Percentiles rank a stretch among this genome's conserved stretches.
These are phyloP conservation scores for Trichosporon asahii DNA, from an alignment of 1,284 basidiomycete species.

Conservation along the genomic window DNA sequence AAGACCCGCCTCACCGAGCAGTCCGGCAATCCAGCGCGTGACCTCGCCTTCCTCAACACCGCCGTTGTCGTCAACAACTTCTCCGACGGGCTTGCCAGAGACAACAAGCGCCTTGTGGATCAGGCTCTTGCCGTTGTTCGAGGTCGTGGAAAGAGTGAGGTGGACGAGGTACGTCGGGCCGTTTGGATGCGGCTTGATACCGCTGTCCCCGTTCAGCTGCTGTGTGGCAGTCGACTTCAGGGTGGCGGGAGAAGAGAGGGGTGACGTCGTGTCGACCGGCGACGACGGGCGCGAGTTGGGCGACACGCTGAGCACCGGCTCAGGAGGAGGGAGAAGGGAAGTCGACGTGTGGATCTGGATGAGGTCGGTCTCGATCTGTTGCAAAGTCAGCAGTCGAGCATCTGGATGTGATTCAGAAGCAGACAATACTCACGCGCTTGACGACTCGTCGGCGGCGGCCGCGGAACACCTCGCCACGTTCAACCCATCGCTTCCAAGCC, in stretches of 20 bases:
- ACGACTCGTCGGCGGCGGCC: slow-evolving; percentile 49
- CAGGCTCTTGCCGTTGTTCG: slow-evolving; percentile 47
- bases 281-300: slow-evolving; percentile 45
- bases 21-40: slow-evolving; percentile 35
- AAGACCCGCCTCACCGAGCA: slow-evolving; percentile 42
- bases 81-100: slow-evolving; percentile 38
- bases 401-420: background rate
- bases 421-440: slow-evolving; percentile 43
- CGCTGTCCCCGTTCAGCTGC: slow-evolving; percentile 7
- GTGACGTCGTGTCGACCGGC: slow-evolving; percentile 28
- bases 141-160: slow-evolving; percentile 41
- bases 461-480: slow-evolving; percentile 46
- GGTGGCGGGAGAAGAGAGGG: slow-evolving; percentile 27
- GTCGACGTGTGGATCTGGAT: slow-evolving; percentile 44
- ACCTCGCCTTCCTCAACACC: slow-evolving; percentile 48
- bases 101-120: slow-evolving; percentile 43
- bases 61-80: slow-evolving; percentile 43
- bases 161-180: slow-evolving; percentile 44
- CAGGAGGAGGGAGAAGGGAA: slow-evolving; percentile 33
- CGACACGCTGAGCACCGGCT: slow-evolving; percentile 35
- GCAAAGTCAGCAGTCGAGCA: background rate
- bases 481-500: slow-evolving; percentile 49
- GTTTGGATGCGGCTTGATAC: slow-evolving; percentile 17
- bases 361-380: slow-evolving; percentile 49
- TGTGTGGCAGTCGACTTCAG: slow-evolving; percentile 13